Base-by-base conservation (phyloP, 352 stramenopile species). In the Saprolegnia parasitica region DNA sequence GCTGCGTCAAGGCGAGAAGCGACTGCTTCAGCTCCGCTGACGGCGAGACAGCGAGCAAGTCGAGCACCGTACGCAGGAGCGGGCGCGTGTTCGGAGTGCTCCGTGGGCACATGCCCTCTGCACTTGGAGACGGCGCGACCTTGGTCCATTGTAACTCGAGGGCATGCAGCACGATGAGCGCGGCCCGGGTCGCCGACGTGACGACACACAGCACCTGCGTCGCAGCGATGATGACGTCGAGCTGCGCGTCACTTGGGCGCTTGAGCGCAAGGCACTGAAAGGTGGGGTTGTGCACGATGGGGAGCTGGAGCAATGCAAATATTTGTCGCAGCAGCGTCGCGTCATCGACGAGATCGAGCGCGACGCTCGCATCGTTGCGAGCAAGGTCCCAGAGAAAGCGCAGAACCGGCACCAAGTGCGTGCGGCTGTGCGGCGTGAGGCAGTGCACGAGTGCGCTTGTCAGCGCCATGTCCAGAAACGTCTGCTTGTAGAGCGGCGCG, bases 51-150 rank as follows among this genome's bases (percentile, higher is more conserved):
- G 24, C 29, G 8, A 67, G 15, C 11, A 67, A 26, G 23, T 67
- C 61, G 15, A 67, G 40, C 11, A 56, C 11, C 18, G 61, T 67
- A 24, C 61, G 37, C 37, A 67, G 23, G 32, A 67, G 56, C 1
- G 61, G 26, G 4, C 61, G 61, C 13, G 56, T 39, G 24, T 67
- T 67, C 5, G 61, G 32, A 1, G 56, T 5, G 56, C 46, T 16
- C 29, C 26, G 23, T 6, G 15, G 20, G 15, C 26, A 42, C 5
- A 15, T 56, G 3, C 29, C 29, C 5, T 35, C 29, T 2, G 13
- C 13, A 40, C n/a, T 49, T 15, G 42, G 3, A 11, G 18, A 4
- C 42, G 18, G 13, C 42, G 42, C 13, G 11, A 8, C 18, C 42
- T 49, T 49, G 13, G 52, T 8, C 35, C 1, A 18, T 9, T 47